These are phyloP conservation scores for Erythrobasidium hasegawianum DNA, from an alignment of 1,284 basidiomycete genomes.

Conservation along the genomic window DNA sequence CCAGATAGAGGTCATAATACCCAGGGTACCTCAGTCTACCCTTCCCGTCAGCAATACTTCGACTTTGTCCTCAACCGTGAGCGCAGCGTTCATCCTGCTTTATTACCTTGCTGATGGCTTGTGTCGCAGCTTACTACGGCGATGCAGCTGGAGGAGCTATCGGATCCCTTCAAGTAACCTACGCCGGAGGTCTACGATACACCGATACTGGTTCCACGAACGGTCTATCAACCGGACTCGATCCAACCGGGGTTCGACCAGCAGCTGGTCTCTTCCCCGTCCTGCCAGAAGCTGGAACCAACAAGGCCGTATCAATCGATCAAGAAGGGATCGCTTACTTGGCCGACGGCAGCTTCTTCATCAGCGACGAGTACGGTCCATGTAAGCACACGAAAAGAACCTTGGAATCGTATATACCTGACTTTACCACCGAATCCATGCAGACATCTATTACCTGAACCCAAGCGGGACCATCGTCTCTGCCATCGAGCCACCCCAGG, in stretches of 20 bases:
- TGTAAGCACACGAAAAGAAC: neutral
- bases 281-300: constrained; percentile 38
- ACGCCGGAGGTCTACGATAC: constrained; percentile 36
- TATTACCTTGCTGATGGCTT: constrained; percentile 30
- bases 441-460: constrained; percentile 37
- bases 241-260: constrained; percentile 39
- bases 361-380: constrained; percentile 46
- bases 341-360: constrained; percentile 42
- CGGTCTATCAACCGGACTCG: constrained; percentile 45
- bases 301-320: constrained; percentile 41
- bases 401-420: neutral
- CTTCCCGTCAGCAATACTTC: constrained; percentile 44
- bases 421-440: neutral
- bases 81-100: constrained; percentile 8
- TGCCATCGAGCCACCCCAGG: constrained; percentile 40
- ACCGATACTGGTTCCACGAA: constrained; percentile 33
- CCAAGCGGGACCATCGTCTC: constrained; percentile 42
- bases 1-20: constrained; percentile 27
- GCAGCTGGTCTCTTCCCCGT: constrained; percentile 32
- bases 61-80: constrained; percentile 39
- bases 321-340: constrained; percentile 45
- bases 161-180: constrained; percentile 10
- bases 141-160: constrained; percentile 15
- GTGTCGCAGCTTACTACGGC: constrained; percentile 31
- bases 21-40: constrained; percentile 43